These are phyloP conservation scores for Penicillium atrosanguineum DNA, from an alignment of 495 filamentous ascomycete species.

Conservation along the genomic window DNA sequence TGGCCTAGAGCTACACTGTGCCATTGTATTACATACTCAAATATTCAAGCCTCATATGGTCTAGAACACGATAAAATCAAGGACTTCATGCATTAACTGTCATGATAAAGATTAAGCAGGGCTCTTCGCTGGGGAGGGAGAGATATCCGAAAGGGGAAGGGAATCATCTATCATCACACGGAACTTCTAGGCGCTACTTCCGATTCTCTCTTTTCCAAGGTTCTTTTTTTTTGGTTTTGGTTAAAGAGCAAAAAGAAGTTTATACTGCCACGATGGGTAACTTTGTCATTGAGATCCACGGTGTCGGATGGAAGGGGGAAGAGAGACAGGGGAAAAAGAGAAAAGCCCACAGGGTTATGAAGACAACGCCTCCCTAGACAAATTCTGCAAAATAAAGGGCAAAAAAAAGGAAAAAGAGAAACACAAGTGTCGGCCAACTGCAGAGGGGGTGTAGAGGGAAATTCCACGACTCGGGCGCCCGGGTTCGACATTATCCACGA, in stretches of 20 bases:
- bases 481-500: slow-evolving; percentile 46
- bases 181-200: slow-evolving; percentile 8
- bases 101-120: slow-evolving; percentile 16
- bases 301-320: slow-evolving; percentile 17
- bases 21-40: not conserved
- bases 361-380: slow-evolving; percentile 54
- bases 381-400: slow-evolving; percentile 47
- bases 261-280: slow-evolving; percentile 26
- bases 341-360: slow-evolving; percentile 50
- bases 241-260: slow-evolving; percentile 13
- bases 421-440: slow-evolving; percentile 45
- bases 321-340: slow-evolving; percentile 29
- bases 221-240: slow-evolving; percentile 18
- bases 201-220: slow-evolving; percentile 2
- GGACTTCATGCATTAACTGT: slow-evolving; percentile 42
- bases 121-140: slow-evolving; percentile 27
- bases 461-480: slow-evolving; percentile 37
- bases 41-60: not conserved
- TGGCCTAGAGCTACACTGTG: not conserved
- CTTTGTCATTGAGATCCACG: slow-evolving; percentile 29
- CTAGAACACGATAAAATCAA: slow-evolving; percentile 9
- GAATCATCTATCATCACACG: slow-evolving; percentile 39
- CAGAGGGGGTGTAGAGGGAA: slow-evolving; percentile 20
- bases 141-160: slow-evolving; percentile 22
- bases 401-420: slow-evolving; percentile 21